Evolutionary conservation across 129 eudicot genomes (phyloP), one percentile per base, ranked within the genome.

Genomic region (Artemisia argyi): DNA sequence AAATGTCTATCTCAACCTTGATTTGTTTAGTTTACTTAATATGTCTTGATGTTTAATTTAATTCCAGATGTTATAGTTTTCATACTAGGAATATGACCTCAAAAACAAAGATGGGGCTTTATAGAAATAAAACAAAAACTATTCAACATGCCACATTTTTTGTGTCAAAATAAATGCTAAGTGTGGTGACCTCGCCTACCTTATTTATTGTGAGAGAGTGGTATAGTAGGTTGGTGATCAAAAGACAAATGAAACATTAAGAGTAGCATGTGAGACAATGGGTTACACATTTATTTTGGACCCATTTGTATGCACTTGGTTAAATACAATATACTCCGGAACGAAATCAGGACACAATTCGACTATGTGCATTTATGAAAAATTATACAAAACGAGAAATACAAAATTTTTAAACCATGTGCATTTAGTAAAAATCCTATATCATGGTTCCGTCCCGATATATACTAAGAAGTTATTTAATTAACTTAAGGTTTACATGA

Each of bases 191-290:
- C 18, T 18, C 9, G 7, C 28, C 28, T 7, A 14, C 54, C 8
- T 6, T 42, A 62, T 62, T 73, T 62, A 62, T 28, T 62, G 14
- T 20, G 19, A 49, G 53, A 50, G 11, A 26, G 19, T 51, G 20
- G 78, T 51, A 19, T 22, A 44, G 70, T 48, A 76, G 76, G 71
- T 77, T 49, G 80, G 49, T 76, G 68, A 76, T 61, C 62, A 69
- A 15, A 53, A 50, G 46, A 53, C 68, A 77, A 61, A 69, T 69
- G 46, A 35, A 49, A 69, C 76, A 77, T 69, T 77, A 69, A 77
- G 20, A 61, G 65, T 69, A 54, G 16, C 81, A 76, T 76, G 81
- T 69, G 80, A 76, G 55, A 76, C 75, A 76, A 68, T 7, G 47
- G 57, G 26, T 62, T 70, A 42, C 7, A 70, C 76, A 69, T 77